Evolutionary conservation across 768 basidiomycete genomes (phyloP).

Genomic region (Boletus reticulatus): DNA sequence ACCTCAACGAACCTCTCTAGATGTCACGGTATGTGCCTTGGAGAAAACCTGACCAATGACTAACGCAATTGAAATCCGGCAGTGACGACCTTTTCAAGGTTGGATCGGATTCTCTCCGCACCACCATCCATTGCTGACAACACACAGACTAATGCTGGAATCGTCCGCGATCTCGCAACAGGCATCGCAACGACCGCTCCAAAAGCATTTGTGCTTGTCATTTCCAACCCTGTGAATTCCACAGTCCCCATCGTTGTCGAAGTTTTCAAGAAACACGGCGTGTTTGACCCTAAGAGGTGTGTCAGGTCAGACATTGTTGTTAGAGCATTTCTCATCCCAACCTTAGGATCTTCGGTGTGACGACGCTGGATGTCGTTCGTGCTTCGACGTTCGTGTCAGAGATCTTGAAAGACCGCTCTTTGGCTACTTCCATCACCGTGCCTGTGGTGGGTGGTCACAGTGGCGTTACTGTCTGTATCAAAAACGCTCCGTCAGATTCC

Average conservation of each 20-base stretch:
- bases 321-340: neutral
- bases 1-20: conserved; percentile 25
- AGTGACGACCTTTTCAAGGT: conserved; percentile 98
- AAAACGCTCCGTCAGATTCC: neutral
- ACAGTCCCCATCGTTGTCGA: conserved; percentile 97
- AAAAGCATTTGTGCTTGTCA: conserved; percentile 92
- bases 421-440: conserved; percentile 63
- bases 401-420: conserved; percentile 60
- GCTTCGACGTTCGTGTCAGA: conserved; percentile 95
- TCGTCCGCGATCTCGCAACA: conserved; percentile 89
- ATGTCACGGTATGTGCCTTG: conserved; percentile 46
- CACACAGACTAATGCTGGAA: conserved; percentile 91
- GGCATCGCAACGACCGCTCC: conserved; percentile 83
- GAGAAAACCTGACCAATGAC: neutral
- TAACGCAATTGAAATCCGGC: conserved; percentile 9
- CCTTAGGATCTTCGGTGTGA: conserved; percentile 90
- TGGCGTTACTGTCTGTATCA: conserved; percentile 70
- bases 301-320: conserved; percentile 5
- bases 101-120: conserved; percentile 10
- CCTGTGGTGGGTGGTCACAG: conserved; percentile 96
- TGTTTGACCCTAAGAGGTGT: conserved; percentile 89
- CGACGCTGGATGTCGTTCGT: conserved; percentile 96
- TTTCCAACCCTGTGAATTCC: conserved; percentile 99
- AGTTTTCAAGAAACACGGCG: conserved; percentile 88
- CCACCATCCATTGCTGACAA: neutral